A percentile compares a stretch with the other conserved stretches of the same genome.
phyloP scores from a whole-genome alignment of 176 grass and related monocot genomes.

The Hyparrhenia diplandra region DNA sequence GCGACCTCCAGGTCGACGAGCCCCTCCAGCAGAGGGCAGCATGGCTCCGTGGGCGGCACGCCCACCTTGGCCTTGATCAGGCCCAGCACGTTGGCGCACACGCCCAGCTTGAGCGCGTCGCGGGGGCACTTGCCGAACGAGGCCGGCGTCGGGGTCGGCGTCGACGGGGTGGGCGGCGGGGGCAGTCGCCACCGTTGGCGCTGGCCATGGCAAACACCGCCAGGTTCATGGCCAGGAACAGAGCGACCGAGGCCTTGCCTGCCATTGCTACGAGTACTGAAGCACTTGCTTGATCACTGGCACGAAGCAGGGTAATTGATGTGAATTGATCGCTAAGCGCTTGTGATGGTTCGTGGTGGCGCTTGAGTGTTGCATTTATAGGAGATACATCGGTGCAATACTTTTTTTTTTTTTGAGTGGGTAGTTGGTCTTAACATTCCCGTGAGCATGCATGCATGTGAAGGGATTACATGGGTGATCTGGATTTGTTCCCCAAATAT shows the following conservation, averaged over 20 bases:
- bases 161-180: background rate
- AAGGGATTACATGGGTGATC: background rate
- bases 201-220: slow-evolving; percentile 18
- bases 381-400: background rate
- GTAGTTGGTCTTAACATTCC: background rate
- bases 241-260: slow-evolving; percentile 11
- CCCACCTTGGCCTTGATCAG: slow-evolving; percentile 40
- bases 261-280: slow-evolving; percentile 15
- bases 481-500: background rate
- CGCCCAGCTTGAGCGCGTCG: slow-evolving; percentile 43
- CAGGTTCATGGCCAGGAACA: slow-evolving; percentile 36
- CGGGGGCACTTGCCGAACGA: slow-evolving; percentile 35
- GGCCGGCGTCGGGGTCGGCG: background rate
- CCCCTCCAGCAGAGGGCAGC: slow-evolving; percentile 72
- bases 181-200: slow-evolving; percentile 1
- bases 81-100: slow-evolving; percentile 35
- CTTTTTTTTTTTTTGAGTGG: too few relatives aligned
- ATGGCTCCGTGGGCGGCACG: slow-evolving; percentile 40
- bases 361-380: slow-evolving; percentile 4
- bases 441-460: slow-evolving; percentile 19
- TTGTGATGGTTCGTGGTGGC: background rate
- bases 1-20: slow-evolving; percentile 84
- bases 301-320: background rate
- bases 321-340: background rate
- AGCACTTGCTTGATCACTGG: background rate